phyloP scores from a whole-genome alignment of 305 asterid genomes.

The Striga hermonthica region DNA sequence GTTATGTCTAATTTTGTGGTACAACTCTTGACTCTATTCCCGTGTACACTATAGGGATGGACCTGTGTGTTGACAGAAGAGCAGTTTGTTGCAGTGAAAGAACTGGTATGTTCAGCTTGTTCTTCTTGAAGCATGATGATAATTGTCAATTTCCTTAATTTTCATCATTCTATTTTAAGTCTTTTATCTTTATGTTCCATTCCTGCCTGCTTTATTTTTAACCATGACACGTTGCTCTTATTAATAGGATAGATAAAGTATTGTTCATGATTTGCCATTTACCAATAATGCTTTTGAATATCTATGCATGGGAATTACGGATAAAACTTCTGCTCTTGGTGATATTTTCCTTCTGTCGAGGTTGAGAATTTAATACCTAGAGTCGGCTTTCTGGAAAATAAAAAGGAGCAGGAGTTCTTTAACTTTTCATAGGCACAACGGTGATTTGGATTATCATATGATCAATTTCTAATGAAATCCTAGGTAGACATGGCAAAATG shows the following conservation, averaged over 20 bases:
- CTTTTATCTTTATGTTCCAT: slow-evolving; percentile 13
- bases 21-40: slow-evolving; percentile 28
- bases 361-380: not conserved
- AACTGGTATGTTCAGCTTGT: slow-evolving; percentile 67
- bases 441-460: slow-evolving; percentile 3
- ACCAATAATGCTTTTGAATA: slow-evolving; percentile 7
- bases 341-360: not conserved
- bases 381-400: not conserved
- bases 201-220: slow-evolving; percentile 1
- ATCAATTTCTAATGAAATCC: slow-evolving; percentile 19
- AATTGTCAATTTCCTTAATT: slow-evolving; percentile 21
- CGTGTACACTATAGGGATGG: slow-evolving; percentile 57
- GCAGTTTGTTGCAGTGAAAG: slow-evolving; percentile 98
- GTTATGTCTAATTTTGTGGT: slow-evolving; percentile 22
- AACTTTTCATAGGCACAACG: not conserved
- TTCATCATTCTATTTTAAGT: slow-evolving; percentile 16
- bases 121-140: slow-evolving; percentile 30
- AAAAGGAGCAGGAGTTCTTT: slow-evolving; percentile 14
- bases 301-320: slow-evolving; percentile 1
- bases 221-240: slow-evolving; percentile 2
- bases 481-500: no score
- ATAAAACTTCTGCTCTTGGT: slow-evolving; percentile 15
- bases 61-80: slow-evolving; percentile 85
- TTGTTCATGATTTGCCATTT: not conserved
- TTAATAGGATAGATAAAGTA: not conserved